Evolutionary conservation across 306 rosid species (phyloP), one percentile per base, ranked within the genome.

Genomic region (Malus orientalis): DNA sequence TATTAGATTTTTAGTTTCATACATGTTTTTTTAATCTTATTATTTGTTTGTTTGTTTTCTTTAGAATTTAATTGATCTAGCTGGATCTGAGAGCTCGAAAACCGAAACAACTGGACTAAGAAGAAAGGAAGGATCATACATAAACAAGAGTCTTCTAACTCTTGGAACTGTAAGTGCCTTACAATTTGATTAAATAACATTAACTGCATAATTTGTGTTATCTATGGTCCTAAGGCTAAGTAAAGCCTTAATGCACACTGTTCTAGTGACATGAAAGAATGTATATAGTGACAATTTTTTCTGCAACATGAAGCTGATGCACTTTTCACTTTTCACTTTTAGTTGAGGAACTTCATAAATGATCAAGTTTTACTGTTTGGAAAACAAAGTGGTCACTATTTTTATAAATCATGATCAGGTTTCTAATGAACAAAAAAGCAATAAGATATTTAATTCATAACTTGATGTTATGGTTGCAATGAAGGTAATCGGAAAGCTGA

Each of bases 81-180:
- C 99, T 79, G 99, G 99, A 78, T 96, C 99, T 71, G 99, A 96
- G 91, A 96, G 99, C 89, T 96, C 99, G 9, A 96, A 96, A 87
- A 91, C 98, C 18, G 98, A 96, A 81, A 96, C 99, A 45, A 96
- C 98, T 86, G 99, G 99, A 62, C 84, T 96, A 68, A 87, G 98
- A 77, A 89, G 99, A 83, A 96, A 96, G 87, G 99, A 96, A 80
- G 99, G 99, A 83, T 88, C 99, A 80, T 96, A 96, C 84, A 96
- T 96, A 77, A 96, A 96, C 84, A 96, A 96, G 88, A 96, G 99
- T 73, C 98, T 96, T 75, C 79, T 96, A 80, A 96, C 99, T 58
- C 99, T 96, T 82, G 99, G 99, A 91, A 96, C 99, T 44, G 99
- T 96, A 86, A 42, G 98, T 85, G 82, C 66, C 77, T 61, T 63